A percentile compares a stretch with the other conserved stretches of the same genome.
These are phyloP conservation scores for Lumnitzera racemosa DNA, from an alignment of 345 rosid species.

Conservation along the genomic window DNA sequence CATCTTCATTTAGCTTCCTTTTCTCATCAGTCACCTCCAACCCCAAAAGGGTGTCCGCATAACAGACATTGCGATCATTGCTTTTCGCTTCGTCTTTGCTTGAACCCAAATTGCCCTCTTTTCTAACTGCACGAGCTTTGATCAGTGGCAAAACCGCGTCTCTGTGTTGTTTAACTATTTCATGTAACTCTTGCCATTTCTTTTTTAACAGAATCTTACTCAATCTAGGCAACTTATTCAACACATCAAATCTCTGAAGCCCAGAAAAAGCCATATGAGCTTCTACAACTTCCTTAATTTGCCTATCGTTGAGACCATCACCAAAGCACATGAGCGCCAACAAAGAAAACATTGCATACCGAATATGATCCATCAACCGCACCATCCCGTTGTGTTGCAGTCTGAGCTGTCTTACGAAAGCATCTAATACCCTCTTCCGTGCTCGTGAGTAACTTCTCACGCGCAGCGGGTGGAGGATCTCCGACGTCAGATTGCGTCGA, in stretches of 20 bases:
- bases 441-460: conserved; percentile 1
- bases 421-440: neutral
- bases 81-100: too few relatives aligned
- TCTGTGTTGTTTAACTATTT: neutral
- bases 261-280: neutral
- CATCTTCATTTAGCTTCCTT: conserved; percentile 7
- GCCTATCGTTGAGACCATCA: neutral
- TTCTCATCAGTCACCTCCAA: conserved; percentile 6
- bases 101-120: too few relatives aligned
- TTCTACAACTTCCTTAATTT: conserved; percentile 1
- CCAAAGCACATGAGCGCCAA: conserved; percentile 12
- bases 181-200: conserved; percentile 1
- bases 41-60: conserved; percentile 8
- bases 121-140: too few relatives aligned
- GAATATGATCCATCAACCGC: neutral
- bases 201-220: neutral
- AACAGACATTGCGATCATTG: neutral
- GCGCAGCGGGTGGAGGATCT: conserved; percentile 8
- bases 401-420: neutral
- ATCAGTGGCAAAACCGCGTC: too few relatives aligned
- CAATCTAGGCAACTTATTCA: neutral
- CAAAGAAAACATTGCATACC: conserved; percentile 4
- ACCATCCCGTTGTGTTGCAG: neutral
- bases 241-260: neutral
- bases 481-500: conserved; percentile 7